These are phyloP conservation scores for Colletotrichum karsti DNA, from an alignment of 2,329 filamentous ascomycete species.

Conservation along the genomic window DNA sequence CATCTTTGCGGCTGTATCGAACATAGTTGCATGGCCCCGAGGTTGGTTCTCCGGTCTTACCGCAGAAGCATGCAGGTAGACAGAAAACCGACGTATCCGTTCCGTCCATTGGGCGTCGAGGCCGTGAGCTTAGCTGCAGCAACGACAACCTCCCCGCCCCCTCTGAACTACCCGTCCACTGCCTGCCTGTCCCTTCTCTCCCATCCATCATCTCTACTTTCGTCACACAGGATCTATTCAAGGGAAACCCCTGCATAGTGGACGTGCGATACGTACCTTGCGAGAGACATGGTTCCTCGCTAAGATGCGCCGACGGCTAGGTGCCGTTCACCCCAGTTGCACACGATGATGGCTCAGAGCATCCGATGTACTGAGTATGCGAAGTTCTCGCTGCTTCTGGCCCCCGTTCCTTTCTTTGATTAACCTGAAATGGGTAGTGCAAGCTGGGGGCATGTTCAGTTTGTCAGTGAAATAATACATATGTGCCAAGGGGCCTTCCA, in stretches of 20 bases:
- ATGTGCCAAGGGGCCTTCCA: conserved; percentile 7
- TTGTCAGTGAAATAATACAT: conserved; percentile 12
- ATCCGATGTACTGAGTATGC: conserved; percentile 21
- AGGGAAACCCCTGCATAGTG: conserved; percentile 2
- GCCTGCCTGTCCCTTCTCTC: background rate
- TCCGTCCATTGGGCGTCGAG: background rate
- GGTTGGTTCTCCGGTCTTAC: background rate
- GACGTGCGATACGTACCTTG: conserved; percentile 1
- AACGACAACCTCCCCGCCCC: conserved; percentile 3
- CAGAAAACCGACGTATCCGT: background rate
- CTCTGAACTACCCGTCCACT: background rate
- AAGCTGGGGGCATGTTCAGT: background rate
- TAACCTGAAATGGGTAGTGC: background rate
- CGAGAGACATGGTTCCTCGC: conserved; percentile 7
- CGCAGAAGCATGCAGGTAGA: conserved; percentile 1
- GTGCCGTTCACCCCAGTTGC: conserved; percentile 5
- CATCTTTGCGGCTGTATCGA: background rate
- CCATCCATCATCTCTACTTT: conserved; percentile 22
- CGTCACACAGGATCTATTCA: conserved; percentile 9
- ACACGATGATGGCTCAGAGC: conserved; percentile 20
- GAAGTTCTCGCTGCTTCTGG: background rate
- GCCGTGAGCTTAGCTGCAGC: background rate
- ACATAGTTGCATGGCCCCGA: background rate
- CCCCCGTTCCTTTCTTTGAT: conserved; percentile 26
- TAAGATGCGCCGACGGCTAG: conserved; percentile 8